Conservation (phyloP, 257 asterid species). For the Vinca minor region DNA sequence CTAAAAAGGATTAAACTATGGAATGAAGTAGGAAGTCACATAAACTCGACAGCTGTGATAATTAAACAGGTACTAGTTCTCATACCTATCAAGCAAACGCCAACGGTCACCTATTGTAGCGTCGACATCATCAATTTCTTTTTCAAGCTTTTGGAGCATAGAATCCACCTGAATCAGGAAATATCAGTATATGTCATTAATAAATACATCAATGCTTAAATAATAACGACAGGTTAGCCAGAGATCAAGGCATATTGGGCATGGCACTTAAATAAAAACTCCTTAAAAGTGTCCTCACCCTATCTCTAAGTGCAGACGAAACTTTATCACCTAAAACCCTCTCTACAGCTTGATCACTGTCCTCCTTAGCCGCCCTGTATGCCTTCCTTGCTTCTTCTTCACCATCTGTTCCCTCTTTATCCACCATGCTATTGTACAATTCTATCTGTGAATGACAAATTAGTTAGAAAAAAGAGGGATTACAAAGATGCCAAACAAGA, state of each 20-base stretch:
- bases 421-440: constrained; percentile 77
- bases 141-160: constrained; percentile 95
- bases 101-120: constrained; percentile 85
- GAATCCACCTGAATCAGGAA: constrained; percentile 67
- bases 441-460: constrained; percentile 50
- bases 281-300: constrained; percentile 35
- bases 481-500: neutral
- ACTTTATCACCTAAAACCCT: constrained; percentile 59
- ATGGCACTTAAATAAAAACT: neutral
- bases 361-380: constrained; percentile 80
- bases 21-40: neutral
- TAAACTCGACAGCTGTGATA: neutral
- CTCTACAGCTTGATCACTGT: constrained; percentile 52
- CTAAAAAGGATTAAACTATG: neutral
- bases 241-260: neutral
- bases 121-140: constrained; percentile 95
- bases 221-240: constrained; percentile 11
- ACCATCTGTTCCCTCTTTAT: constrained; percentile 65
- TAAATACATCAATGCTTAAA: constrained; percentile 12
- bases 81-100: constrained; percentile 92
- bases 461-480: neutral
- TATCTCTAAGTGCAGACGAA: constrained; percentile 80
- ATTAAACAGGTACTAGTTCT: neutral
- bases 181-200: constrained; percentile 11
- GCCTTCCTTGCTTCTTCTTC: constrained; percentile 75